Evolutionary conservation across 2,329 filamentous ascomycete genomes (phyloP).

Genomic region (Talaromyces sp.): DNA sequence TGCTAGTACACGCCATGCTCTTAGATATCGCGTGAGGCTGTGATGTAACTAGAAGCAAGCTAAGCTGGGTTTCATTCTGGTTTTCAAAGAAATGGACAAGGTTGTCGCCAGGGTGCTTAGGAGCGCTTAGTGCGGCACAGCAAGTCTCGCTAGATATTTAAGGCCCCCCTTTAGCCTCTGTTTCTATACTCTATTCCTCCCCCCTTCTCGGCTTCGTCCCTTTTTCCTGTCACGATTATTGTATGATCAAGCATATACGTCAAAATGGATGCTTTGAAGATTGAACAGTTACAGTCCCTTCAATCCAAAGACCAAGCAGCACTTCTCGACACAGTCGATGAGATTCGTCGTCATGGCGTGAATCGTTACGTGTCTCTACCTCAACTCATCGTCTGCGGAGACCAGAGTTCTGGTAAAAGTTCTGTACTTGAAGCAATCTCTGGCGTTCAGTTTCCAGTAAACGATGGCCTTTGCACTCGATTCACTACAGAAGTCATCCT

Average conservation of each 20-base stretch:
- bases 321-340: conserved; percentile 39
- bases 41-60: neutral
- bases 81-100: neutral
- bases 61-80: neutral
- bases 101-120: neutral
- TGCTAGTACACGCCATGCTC: neutral
- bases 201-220: neutral
- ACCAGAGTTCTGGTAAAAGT: conserved; percentile 61
- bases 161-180: neutral
- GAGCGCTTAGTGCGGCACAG: neutral
- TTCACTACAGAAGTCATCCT: conserved; percentile 60
- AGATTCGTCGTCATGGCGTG: conserved; percentile 48
- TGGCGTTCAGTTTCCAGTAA: conserved; percentile 57
- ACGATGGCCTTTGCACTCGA: conserved; percentile 59
- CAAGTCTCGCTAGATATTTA: neutral
- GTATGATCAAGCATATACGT: neutral
- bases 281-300: conserved; percentile 13
- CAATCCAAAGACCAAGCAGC: conserved; percentile 18
- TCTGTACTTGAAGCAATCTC: conserved; percentile 63
- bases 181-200: neutral
- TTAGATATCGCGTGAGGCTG: neutral
- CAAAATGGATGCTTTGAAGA: conserved; percentile 10
- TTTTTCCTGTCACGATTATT: neutral
- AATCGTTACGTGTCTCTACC: conserved; percentile 49
- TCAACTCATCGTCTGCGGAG: conserved; percentile 58